Base-by-base conservation (phyloP, 495 filamentous ascomycete species). In the Astrocystis sublimbata region DNA sequence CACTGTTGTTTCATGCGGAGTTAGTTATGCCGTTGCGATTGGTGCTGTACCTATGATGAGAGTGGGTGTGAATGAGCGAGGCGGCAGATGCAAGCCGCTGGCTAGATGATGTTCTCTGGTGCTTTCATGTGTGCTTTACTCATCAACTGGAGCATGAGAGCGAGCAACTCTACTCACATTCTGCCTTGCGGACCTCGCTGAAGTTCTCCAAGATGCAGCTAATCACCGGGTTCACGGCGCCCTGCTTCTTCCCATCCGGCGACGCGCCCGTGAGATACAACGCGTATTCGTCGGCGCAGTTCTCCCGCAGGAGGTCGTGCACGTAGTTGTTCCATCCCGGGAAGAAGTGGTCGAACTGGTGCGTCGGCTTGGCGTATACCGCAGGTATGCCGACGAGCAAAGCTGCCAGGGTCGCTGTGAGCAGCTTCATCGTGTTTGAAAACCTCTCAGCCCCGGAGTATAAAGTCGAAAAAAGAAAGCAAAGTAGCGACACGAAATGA, bases 331-430 rank as follows among this genome's bases (percentile, higher is more conserved):
- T 50, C 56, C 56, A 59, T 50, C 56, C 56, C 3, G 56, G 56
- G 43, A 59, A 59, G 56, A 59, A 59, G 42, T 59, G 56, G 13
- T 59, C 56, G 9, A 59, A 59, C 21, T 59, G 56, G 23, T 50
- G 56, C 31, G 56, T 59, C 31, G 56, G 56, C 31, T 17, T 31
- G 43, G 56, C 56, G 0, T 59, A 7, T 28, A 17, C 31, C 45
- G 13, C 43, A 12, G 26, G 33, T 9, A 49, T 6, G 2, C 36
- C 17, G 10, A 21, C 45, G 28, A 49, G 9, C 56, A 59, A 23
- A 59, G 42, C 21, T 38, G 56, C 56, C 6, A 59, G 45, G 21
- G 42, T 21, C 26, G 56, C 56, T 50, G 56, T 59, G 23, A 59
- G 6, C 31, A 49, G 30, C 56, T 59, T 59, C 56, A 59, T 59